Evolutionary conservation across 768 basidiomycete genomes (phyloP).

Genomic region (Boletus vinaceobasis): DNA sequence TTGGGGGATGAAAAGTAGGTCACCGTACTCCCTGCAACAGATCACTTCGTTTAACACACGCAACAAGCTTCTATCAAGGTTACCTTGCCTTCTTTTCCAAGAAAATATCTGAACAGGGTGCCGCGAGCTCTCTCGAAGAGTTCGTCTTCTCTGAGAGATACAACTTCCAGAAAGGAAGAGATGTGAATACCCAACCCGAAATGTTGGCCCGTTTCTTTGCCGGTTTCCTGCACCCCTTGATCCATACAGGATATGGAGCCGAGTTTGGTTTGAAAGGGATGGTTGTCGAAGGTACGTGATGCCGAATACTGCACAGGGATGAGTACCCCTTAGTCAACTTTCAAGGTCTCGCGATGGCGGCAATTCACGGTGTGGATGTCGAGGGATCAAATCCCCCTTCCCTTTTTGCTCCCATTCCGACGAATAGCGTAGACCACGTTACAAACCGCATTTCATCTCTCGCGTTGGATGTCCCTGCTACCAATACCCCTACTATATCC

Average conservation of each 20-base stretch:
- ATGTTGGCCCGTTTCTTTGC: constrained; percentile 53
- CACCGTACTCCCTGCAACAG: not conserved
- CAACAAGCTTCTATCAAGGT: constrained; percentile 22
- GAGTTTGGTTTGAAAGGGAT: constrained; percentile 65
- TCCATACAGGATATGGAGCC: constrained; percentile 57
- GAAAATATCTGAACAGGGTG: constrained; percentile 16
- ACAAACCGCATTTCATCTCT: constrained; percentile 5
- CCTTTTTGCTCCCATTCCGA: constrained; percentile 4
- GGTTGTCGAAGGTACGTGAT: constrained; percentile 53
- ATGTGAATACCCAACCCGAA: constrained; percentile 34
- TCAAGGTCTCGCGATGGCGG: constrained; percentile 24
- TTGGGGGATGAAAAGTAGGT: constrained; percentile 27
- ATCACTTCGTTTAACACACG: no score
- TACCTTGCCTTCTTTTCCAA: constrained; percentile 27
- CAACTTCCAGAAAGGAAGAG: constrained; percentile 18
- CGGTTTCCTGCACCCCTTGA: constrained; percentile 58
- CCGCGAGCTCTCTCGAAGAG: constrained; percentile 18
- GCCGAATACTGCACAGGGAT: not conserved
- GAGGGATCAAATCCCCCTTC: constrained; percentile 29
- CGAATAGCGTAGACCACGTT: not conserved
- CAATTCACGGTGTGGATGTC: constrained; percentile 33
- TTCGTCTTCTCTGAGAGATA: constrained; percentile 32
- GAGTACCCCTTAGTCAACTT: not conserved
- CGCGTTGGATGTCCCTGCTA: not conserved
- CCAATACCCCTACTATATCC: not conserved